Evolutionary conservation across 345 rosid genomes (phyloP).

Genomic region (Physaria fendleri): DNA sequence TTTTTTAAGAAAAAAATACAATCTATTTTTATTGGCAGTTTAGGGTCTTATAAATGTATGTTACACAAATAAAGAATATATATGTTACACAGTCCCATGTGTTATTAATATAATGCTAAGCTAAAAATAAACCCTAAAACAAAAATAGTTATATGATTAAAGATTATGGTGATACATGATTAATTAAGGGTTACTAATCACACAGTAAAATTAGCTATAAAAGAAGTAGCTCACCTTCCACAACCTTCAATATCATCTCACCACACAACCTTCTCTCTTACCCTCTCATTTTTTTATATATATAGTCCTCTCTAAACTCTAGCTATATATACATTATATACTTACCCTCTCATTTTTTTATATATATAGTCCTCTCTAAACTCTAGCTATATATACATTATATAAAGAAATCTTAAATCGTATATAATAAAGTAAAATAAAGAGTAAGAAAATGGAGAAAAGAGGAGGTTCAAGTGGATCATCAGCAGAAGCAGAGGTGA

Average conservation of each 20-base stretch:
- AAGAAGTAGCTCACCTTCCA: constrained; percentile 30
- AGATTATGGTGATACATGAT: constrained; percentile 4
- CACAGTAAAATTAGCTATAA: constrained; percentile 29
- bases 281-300: neutral
- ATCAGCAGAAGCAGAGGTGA: constrained; percentile 71
- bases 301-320: too few relatives aligned
- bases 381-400: neutral
- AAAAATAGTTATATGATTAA: neutral
- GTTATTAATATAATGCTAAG: neutral
- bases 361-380: constrained; percentile 18
- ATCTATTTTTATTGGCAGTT: too few relatives aligned
- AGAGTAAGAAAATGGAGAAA: constrained; percentile 16
- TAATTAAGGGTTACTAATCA: constrained; percentile 21
- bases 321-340: neutral
- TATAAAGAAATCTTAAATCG: neutral
- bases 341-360: neutral
- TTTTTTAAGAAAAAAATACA: too few relatives aligned
- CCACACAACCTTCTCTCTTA: constrained; percentile 18
- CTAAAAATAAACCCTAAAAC: neutral
- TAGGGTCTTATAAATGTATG: too few relatives aligned
- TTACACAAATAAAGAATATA: too few relatives aligned
- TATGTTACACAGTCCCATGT: too few relatives aligned
- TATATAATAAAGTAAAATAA: neutral
- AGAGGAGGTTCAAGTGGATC: constrained; percentile 49
- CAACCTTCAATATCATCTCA: constrained; percentile 29